phyloP scores from a whole-genome alignment of 495 filamentous ascomycete species.

The Trichoderma orchidacearum region DNA sequence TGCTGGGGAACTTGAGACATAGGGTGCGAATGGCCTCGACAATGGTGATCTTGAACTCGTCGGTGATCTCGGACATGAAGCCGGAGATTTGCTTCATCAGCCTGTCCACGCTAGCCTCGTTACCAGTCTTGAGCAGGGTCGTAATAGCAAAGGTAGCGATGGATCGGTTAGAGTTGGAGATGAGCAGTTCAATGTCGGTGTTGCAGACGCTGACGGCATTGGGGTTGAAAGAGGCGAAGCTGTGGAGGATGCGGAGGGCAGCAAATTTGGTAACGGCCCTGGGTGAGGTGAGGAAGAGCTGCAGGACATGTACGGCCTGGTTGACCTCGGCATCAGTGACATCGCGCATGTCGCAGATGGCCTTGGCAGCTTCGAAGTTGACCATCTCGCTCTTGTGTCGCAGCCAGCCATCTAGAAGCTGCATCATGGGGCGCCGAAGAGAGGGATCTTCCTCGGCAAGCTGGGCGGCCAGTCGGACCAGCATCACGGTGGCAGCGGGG shows the following conservation, averaged over 20 bases:
- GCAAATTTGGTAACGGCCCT: constrained; percentile 96
- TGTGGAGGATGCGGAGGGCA: constrained; percentile 91
- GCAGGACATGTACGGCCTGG: constrained; percentile 86
- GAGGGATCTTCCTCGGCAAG: constrained; percentile 85
- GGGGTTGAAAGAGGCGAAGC: constrained; percentile 89
- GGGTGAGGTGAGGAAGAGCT: constrained; percentile 94
- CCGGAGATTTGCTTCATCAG: constrained; percentile 97
- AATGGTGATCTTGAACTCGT: constrained; percentile 99
- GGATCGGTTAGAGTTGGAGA: constrained; percentile 91
- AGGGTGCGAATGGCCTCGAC: constrained; percentile 94
- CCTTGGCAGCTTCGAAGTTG: constrained; percentile 98
- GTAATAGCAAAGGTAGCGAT: constrained; percentile 98
- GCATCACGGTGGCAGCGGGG: constrained; percentile 78
- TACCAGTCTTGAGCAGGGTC: constrained; percentile 93
- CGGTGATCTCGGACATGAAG: constrained; percentile 95
- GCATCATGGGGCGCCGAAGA: constrained; percentile 87
- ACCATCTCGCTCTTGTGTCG: constrained; percentile 99
- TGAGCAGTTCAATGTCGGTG: constrained; percentile 88
- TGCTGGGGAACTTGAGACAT: constrained; percentile 94
- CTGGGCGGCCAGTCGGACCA: constrained; percentile 88
- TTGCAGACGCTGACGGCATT: constrained; percentile 88
- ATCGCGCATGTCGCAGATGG: constrained; percentile 87
- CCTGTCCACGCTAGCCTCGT: constrained; percentile 91
- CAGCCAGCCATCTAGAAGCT: constrained; percentile 88
- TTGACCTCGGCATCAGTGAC: constrained; percentile 83